Evolutionary conservation across 805 yeast genomes (phyloP).

Genomic region (Sugiyamaella floridensis): DNA sequence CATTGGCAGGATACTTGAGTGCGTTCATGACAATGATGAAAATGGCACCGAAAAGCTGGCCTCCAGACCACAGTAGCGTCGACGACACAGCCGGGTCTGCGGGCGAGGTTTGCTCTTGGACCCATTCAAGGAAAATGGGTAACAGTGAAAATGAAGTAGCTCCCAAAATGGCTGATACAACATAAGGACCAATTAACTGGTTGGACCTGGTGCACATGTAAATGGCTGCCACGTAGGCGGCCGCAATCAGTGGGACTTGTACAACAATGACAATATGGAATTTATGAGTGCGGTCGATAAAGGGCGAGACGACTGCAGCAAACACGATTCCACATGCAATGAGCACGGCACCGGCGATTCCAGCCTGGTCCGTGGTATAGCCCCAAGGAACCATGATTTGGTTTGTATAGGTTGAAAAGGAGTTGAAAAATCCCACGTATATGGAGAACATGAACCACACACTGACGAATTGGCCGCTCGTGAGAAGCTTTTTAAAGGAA

Average conservation of each 20-base stretch:
- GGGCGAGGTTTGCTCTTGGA: slow-evolving; percentile 30
- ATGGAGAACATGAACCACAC: slow-evolving; percentile 23
- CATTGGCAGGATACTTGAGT: slow-evolving; percentile 20
- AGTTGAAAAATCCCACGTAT: slow-evolving; percentile 31
- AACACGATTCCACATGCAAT: slow-evolving; percentile 28
- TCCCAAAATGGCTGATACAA: slow-evolving; percentile 27
- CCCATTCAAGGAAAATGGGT: slow-evolving; percentile 29
- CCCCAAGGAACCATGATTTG: slow-evolving; percentile 31
- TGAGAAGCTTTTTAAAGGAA: slow-evolving; percentile 17
- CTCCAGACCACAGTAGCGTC: slow-evolving; percentile 28
- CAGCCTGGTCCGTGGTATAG: slow-evolving; percentile 29
- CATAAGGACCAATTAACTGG: slow-evolving; percentile 27
- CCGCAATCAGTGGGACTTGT: slow-evolving; percentile 26
- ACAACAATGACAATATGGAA: slow-evolving; percentile 18
- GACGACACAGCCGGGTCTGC: slow-evolving; percentile 28
- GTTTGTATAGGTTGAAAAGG: slow-evolving; percentile 26
- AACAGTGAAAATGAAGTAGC: slow-evolving; percentile 28
- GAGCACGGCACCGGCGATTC: slow-evolving; percentile 29
- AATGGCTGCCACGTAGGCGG: slow-evolving; percentile 26
- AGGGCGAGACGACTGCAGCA: slow-evolving; percentile 27
- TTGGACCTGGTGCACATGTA: slow-evolving; percentile 25
- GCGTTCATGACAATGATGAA: slow-evolving; percentile 30
- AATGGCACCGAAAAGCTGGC: slow-evolving; percentile 29
- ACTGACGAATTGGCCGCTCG: slow-evolving; percentile 15
- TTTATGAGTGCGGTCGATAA: slow-evolving; percentile 25